These are phyloP conservation scores for Arthromyces matolae DNA, from an alignment of 768 basidiomycete species.

Conservation along the genomic window DNA sequence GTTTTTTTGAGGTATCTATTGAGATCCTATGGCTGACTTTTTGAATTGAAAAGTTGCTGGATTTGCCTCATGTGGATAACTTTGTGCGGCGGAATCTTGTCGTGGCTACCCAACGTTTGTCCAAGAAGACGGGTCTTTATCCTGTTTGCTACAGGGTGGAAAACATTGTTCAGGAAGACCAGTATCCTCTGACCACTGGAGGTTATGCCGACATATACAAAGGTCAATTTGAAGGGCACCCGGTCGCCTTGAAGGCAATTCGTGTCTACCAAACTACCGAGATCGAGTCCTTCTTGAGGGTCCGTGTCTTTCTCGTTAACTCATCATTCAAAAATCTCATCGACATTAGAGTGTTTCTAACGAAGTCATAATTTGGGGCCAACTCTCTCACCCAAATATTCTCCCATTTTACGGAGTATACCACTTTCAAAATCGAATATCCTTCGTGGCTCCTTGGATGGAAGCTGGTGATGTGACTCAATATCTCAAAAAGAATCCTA, in stretches of 20 bases:
- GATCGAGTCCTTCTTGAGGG: background rate
- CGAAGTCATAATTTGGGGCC: conserved; percentile 1
- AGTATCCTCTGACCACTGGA: background rate
- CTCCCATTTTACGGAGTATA: background rate
- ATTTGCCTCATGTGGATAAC: background rate
- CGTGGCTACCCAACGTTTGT: background rate
- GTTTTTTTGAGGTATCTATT: background rate
- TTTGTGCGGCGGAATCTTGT: background rate
- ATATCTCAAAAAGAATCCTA: background rate
- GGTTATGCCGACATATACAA: background rate
- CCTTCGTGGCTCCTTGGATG: background rate
- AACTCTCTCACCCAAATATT: too few relatives aligned
- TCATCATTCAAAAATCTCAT: background rate
- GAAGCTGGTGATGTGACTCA: background rate
- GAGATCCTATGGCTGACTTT: background rate
- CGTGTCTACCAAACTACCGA: background rate
- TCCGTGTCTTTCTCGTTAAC: background rate
- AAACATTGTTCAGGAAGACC: background rate
- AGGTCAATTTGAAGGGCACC: background rate
- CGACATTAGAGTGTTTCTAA: background rate
- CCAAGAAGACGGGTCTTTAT: background rate
- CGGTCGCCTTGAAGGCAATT: background rate
- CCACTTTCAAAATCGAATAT: background rate
- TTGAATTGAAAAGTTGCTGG: background rate
- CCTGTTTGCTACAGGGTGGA: background rate